A percentile compares a stretch with the other conserved stretches of the same genome.
phyloP scores from a whole-genome alignment of 495 filamentous ascomycete species.

The Cercophora sp. region DNA sequence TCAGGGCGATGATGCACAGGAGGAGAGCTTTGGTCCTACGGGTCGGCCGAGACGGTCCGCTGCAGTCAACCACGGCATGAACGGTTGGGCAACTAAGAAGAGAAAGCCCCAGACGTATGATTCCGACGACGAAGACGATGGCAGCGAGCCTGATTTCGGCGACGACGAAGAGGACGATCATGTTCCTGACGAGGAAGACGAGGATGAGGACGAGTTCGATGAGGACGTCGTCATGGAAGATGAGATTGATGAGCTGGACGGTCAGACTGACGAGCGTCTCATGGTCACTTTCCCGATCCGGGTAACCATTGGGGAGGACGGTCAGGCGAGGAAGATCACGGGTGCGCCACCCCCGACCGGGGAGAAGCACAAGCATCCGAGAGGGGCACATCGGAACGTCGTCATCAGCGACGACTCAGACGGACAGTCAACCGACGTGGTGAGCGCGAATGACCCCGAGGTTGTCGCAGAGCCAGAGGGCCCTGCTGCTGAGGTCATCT shows the following conservation, averaged over 20 bases:
- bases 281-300: slow-evolving; percentile 60
- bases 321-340: slow-evolving; percentile 23
- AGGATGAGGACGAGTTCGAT: slow-evolving; percentile 54
- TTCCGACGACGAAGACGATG: slow-evolving; percentile 68
- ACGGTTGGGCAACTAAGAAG: slow-evolving; percentile 55
- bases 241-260: slow-evolving; percentile 45
- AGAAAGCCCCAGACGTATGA: slow-evolving; percentile 64
- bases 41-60: slow-evolving; percentile 38
- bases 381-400: slow-evolving; percentile 24
- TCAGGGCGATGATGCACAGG: slow-evolving; percentile 29
- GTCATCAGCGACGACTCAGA: slow-evolving; percentile 29
- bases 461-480: slow-evolving; percentile 17
- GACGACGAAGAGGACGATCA: slow-evolving; percentile 59
- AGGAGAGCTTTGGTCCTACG: slow-evolving; percentile 24
- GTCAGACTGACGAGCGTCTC: background rate
- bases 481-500: slow-evolving; percentile 26
- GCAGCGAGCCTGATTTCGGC: slow-evolving; percentile 54
- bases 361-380: slow-evolving; percentile 17
- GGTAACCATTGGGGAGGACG: slow-evolving; percentile 26
- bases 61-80: slow-evolving; percentile 39
- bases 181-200: slow-evolving; percentile 47
- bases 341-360: slow-evolving; percentile 16
- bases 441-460: slow-evolving; percentile 8
- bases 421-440: slow-evolving; percentile 10
- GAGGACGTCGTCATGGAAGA: slow-evolving; percentile 55